Percentiles rank a stretch among this genome's conserved stretches.
Evolutionary conservation across 257 asterid species (phyloP).

Genomic region (Eucommia ulmoides): DNA sequence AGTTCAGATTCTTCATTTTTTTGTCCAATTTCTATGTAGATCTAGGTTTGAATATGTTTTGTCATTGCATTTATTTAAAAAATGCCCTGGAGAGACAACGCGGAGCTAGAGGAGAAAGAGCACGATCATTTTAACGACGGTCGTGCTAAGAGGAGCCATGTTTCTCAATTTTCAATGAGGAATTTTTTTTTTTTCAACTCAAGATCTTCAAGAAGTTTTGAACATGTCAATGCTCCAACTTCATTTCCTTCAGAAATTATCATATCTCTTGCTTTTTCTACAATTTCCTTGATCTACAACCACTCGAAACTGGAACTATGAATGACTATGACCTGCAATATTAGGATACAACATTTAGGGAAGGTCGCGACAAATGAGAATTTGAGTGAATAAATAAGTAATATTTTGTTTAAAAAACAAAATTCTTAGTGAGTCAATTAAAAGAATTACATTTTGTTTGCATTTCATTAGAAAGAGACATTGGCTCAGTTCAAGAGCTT

Average conservation of each 20-base stretch:
- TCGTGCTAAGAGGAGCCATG: too few species aligned
- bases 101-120: too few species aligned
- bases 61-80: too few species aligned
- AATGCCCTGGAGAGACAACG: too few species aligned
- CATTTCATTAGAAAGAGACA: constrained; percentile 90
- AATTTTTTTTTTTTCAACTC: too few species aligned
- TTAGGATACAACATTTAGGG: neutral
- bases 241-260: constrained; percentile 70
- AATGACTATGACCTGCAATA: constrained; percentile 71
- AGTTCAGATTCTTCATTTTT: too few species aligned
- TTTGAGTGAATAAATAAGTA: constrained; percentile 13
- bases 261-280: constrained; percentile 73
- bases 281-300: constrained; percentile 85
- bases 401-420: constrained; percentile 4
- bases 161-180: too few species aligned
- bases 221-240: constrained; percentile 82
- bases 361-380: constrained; percentile 10
- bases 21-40: too few species aligned
- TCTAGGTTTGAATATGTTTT: too few species aligned
- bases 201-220: constrained; percentile 97
- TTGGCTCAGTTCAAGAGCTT: constrained; percentile 99
- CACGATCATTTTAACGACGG: too few species aligned
- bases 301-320: constrained; percentile 86
- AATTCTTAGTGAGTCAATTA: too few species aligned
- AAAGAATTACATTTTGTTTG: constrained; percentile 36